Evolutionary conservation across 176 grass and related monocot species (phyloP).

Genomic region (Typha latifolia): DNA sequence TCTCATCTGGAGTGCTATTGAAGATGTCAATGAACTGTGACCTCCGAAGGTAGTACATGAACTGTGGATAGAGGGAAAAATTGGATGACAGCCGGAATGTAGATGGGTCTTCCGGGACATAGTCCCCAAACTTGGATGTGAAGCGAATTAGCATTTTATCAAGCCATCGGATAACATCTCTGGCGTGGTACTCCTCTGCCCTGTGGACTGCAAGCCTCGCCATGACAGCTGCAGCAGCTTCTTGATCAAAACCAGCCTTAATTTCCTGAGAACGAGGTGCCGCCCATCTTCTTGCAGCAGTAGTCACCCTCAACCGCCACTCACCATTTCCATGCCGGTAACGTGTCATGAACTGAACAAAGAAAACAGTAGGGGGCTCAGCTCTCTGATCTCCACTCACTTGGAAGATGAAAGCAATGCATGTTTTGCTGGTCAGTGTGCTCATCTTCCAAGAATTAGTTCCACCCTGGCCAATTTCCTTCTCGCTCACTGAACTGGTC

Average conservation of each 20-base stretch:
- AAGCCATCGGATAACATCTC: conserved; percentile 94
- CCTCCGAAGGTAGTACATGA: conserved; percentile 91
- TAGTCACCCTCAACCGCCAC: conserved; percentile 70
- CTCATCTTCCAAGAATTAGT: conserved; percentile 81
- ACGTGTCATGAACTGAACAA: conserved; percentile 96
- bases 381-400: conserved; percentile 41
- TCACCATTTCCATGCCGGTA: conserved; percentile 73
- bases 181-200: conserved; percentile 70
- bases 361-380: conserved; percentile 81
- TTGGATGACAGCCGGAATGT: conserved; percentile 80
- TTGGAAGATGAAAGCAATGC: conserved; percentile 87
- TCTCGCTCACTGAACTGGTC: conserved; percentile 70
- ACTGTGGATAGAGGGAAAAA: conserved; percentile 92
- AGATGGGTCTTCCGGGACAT: conserved; percentile 84
- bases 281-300: conserved; percentile 91
- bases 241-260: conserved; percentile 81
- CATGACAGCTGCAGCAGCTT: conserved; percentile 87
- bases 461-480: conserved; percentile 84
- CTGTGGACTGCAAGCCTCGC: conserved; percentile 79
- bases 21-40: conserved; percentile 99
- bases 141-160: conserved; percentile 99
- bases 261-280: conserved; percentile 67
- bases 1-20: conserved; percentile 94
- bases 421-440: conserved; percentile 67
- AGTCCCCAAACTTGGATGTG: conserved; percentile 95